Base-by-base conservation (phyloP, 2,329 filamentous ascomycete genomes). In the Chrysoporthe puriensis region DNA sequence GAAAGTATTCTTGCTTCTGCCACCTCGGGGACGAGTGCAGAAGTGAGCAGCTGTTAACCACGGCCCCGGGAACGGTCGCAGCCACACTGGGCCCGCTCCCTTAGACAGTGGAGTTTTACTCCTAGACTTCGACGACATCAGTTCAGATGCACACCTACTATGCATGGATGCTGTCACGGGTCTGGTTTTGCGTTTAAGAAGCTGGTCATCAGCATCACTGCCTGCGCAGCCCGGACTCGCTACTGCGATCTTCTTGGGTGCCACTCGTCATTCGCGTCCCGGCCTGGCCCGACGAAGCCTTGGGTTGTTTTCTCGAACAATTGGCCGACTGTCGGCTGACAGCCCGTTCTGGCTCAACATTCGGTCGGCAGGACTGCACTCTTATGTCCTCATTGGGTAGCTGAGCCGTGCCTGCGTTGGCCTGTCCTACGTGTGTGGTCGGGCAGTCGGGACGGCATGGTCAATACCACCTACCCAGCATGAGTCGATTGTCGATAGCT, bases 391-490 rank as follows among this genome's bases (percentile, higher is more conserved):
- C 18, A 57, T 57, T 57, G 16, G 54, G 34, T n/a, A 40, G n/a
- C 34, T 40, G 34, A 57, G 54, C 54, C 54, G 54, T 57, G 16
- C 34, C 54, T 40, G 54, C 54, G 16, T 21, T 36, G 32, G 18
- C 54, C 40, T 34, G 40, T 40, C 16, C 16, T 57, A 34, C 40
- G 26, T 54, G 54, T 57, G 54, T 57, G 9, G 13, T 6, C 50
- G 50, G 50, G 13, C 50, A 54, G 50, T 54, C 50, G 11, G 13
- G 26, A 32, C 11, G 26, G 26, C 8, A 8, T 32, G 21, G 5
- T 52, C n/a, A 26, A 54, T 54, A 57, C 34, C 34, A 57, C 54
- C 54, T 57, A 21, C 54, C 54, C 34, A 18, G 14, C 54, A 40
- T n/a, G 54, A 40, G 16, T 18, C 34, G 54, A n/a, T n/a, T 57